phyloP scores from a whole-genome alignment of 1,284 basidiomycete genomes.

The Flammula alnicola region DNA sequence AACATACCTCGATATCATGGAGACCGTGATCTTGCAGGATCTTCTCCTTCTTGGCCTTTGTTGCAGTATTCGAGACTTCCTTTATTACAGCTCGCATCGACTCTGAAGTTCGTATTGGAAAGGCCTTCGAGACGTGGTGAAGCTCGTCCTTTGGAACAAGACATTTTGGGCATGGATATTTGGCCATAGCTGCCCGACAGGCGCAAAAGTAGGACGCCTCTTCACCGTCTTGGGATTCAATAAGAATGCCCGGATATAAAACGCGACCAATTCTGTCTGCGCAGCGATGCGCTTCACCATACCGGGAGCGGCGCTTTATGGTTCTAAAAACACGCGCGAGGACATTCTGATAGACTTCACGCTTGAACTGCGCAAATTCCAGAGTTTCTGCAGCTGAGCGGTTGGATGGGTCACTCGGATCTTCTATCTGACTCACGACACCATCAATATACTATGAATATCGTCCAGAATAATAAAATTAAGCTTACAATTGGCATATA shows the following conservation, averaged over 20 bases:
- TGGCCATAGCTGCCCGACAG: constrained; percentile 26
- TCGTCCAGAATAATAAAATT: background rate
- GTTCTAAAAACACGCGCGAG: constrained; percentile 24
- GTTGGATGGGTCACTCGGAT: constrained; percentile 26
- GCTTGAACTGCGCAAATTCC: constrained; percentile 32
- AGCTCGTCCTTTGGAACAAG: constrained; percentile 27
- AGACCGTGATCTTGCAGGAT: constrained; percentile 29
- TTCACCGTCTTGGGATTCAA: constrained; percentile 35
- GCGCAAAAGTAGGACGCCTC: constrained; percentile 30
- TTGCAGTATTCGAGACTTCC: constrained; percentile 13
- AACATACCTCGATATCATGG: constrained; percentile 29
- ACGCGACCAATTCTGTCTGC: constrained; percentile 25
- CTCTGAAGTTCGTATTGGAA: constrained; percentile 21
- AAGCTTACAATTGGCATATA: constrained; percentile 33
- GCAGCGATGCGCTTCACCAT: constrained; percentile 30
- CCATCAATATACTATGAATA: constrained; percentile 3
- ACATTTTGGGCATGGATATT: constrained; percentile 32
- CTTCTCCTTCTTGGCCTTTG: constrained; percentile 21
- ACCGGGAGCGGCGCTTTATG: constrained; percentile 21
- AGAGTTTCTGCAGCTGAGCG: constrained; percentile 16
- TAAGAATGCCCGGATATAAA: constrained; percentile 32
- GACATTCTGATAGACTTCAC: constrained; percentile 32
- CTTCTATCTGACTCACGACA: constrained; percentile 18
- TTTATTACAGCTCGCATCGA: constrained; percentile 21
- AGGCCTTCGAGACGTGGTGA: constrained; percentile 17